Evolutionary conservation across 441 rosid genomes (phyloP).

Genomic region (Raphanus hybrid): DNA sequence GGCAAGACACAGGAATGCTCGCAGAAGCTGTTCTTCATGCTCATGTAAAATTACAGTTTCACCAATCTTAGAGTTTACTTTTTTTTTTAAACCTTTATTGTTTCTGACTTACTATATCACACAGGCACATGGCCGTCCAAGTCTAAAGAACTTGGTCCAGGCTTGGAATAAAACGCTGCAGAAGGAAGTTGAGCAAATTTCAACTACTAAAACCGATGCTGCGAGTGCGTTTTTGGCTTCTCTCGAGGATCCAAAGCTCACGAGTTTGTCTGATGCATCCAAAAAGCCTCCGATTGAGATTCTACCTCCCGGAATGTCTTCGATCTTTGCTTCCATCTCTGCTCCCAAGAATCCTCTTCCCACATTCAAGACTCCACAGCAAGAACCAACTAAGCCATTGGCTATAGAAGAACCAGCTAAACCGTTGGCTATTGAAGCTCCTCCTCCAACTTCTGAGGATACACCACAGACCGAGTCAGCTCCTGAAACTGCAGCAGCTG

Average conservation of each 20-base stretch:
- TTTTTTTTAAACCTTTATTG: slow-evolving; percentile 28
- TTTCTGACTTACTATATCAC: slow-evolving; percentile 27
- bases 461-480: slow-evolving; percentile 35
- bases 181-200: slow-evolving; percentile 84
- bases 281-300: slow-evolving; percentile 89
- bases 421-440: slow-evolving; percentile 74
- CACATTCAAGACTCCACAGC: slow-evolving; percentile 55
- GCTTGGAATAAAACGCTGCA: slow-evolving; percentile 90
- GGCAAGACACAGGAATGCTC: slow-evolving; percentile 99
- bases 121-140: slow-evolving; percentile 98
- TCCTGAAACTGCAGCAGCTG: slow-evolving; percentile 15
- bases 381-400: slow-evolving; percentile 64
- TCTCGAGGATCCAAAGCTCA: slow-evolving; percentile 88
- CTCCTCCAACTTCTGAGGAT: slow-evolving; percentile 43
- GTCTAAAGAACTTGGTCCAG: slow-evolving; percentile 86
- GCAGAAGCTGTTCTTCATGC: slow-evolving; percentile 99
- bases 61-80: slow-evolving; percentile 17
- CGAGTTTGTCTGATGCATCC: slow-evolving; percentile 86
- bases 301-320: slow-evolving; percentile 95
- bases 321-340: slow-evolving; percentile 78
- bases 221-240: slow-evolving; percentile 94
- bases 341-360: slow-evolving; percentile 72
- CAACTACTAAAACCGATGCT: slow-evolving; percentile 84
- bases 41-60: slow-evolving; percentile 57
- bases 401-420: slow-evolving; percentile 77